Evolutionary conservation across 202 grass and related monocot species (phyloP), one percentile per base, ranked within the genome.

Genomic region (Elaeis oleifera): DNA sequence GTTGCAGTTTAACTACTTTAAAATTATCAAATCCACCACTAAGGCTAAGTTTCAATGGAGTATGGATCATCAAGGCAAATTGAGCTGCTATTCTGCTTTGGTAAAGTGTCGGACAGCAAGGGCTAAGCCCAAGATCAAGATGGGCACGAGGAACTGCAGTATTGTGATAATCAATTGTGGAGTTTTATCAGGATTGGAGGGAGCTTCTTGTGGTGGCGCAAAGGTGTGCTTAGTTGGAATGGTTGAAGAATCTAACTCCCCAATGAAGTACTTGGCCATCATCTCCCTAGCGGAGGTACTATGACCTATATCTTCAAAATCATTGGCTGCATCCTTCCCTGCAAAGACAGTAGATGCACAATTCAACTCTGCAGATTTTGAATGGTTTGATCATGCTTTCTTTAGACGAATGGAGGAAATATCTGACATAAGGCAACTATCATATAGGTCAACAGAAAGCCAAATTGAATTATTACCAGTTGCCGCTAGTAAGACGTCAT

Each of bases 321-420:
- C 84, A 15, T 63, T 60, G 11, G 84, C 84, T 15, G 89, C 84
- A 56, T 94, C 89, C 72, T 94, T 94, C 49, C 81, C 89, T 94
- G 58, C 63, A 49, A 16, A 21, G 15, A 62, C 53, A 73, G 54
- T 63, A 4, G 56, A 17, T 15, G 28, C 20, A 0, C 59, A 16
- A 72, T 29, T 64, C 29, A 5, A 24, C 56, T 1, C n/a, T 27
- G 60, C 19, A 20, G 36, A 39, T 44, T 44, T 44, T 44, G 36
- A 44, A 44, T 44, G 36, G 11, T 44, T 44, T 44, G 9, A 44
- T 44, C 36, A 9, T 44, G 36, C 36, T 3, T 44, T 44, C 36
- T 8, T 44, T 44, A 44, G 8, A 44, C 1, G 36, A 44, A 5
- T 13, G 11, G 36, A 44, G 36, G 9, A 44, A 44, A 44, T 44